Evolutionary conservation across 2,329 filamentous ascomycete species (phyloP).

Genomic region (Aureobasidium sp.): DNA sequence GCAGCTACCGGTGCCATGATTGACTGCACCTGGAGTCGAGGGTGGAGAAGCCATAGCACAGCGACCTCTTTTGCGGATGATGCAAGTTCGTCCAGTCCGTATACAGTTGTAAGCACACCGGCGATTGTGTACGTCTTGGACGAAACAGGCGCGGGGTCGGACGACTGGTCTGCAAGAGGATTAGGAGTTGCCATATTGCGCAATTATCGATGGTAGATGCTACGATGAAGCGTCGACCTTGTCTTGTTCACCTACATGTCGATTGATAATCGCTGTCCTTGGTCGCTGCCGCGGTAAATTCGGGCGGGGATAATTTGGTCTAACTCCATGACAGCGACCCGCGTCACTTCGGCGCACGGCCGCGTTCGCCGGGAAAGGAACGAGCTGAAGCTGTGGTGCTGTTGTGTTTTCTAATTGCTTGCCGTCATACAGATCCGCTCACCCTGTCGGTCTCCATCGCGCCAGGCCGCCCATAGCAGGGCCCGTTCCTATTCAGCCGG

Average conservation of each 20-base stretch:
- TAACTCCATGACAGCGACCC: neutral
- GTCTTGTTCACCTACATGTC: no score
- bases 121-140: constrained; percentile 74
- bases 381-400: neutral
- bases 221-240: neutral
- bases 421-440: constrained; percentile 7
- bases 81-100: constrained; percentile 81
- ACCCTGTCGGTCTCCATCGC: neutral
- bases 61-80: constrained; percentile 62
- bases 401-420: constrained; percentile 12
- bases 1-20: constrained; percentile 81
- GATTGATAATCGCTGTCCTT: neutral
- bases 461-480: neutral
- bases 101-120: constrained; percentile 81
- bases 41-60: constrained; percentile 93
- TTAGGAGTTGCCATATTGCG: constrained; percentile 11
- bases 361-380: constrained; percentile 14
- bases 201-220: neutral
- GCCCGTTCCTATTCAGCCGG: constrained; percentile 15
- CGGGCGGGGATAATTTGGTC: constrained; percentile 1
- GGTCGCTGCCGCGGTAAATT: constrained; percentile 8
- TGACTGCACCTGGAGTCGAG: constrained; percentile 73
- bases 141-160: constrained; percentile 56
- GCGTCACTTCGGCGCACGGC: constrained; percentile 12
- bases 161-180: constrained; percentile 1